These are phyloP conservation scores for Aureobasidium sp. DNA, from an alignment of 2,329 filamentous ascomycete genomes.

Conservation along the genomic window DNA sequence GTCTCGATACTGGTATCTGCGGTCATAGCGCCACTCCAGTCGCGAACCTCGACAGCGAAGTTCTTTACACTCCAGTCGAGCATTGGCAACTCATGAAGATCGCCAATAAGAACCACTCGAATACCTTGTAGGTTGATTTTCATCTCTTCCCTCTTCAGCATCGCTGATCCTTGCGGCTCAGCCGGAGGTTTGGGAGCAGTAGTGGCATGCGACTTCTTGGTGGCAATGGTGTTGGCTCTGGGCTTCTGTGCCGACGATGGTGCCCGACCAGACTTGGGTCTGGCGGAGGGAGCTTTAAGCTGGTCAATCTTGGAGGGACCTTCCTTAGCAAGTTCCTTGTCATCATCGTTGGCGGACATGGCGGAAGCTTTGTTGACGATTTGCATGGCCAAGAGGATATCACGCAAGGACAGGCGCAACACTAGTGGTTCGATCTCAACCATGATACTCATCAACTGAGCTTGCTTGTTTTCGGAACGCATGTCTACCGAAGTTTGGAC, in stretches of 20 bases:
- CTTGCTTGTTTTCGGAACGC: slow-evolving; percentile 49
- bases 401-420: slow-evolving; percentile 78
- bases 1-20: slow-evolving; percentile 87
- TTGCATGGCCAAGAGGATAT: slow-evolving; percentile 89
- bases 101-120: slow-evolving; percentile 87
- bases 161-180: slow-evolving; percentile 36
- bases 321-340: slow-evolving; percentile 40
- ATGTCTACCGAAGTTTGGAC: slow-evolving; percentile 82
- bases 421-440: slow-evolving; percentile 87
- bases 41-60: slow-evolving; percentile 73
- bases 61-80: slow-evolving; percentile 89
- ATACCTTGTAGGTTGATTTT: slow-evolving; percentile 81
- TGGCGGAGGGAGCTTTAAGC: slow-evolving; percentile 35
- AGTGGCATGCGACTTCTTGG: slow-evolving; percentile 10
- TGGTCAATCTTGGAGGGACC: slow-evolving; percentile 48
- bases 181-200: background rate
- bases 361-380: slow-evolving; percentile 88
- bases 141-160: slow-evolving; percentile 67
- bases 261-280: slow-evolving; percentile 26
- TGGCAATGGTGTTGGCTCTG: slow-evolving; percentile 28
- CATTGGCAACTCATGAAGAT: slow-evolving; percentile 89
- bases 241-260: slow-evolving; percentile 36
- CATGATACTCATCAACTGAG: slow-evolving; percentile 66
- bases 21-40: slow-evolving; percentile 84
- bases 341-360: slow-evolving; percentile 53